A percentile compares a stretch with the other conserved stretches of the same genome.
Conservation (phyloP, 768 basidiomycete species). For the Tulasnella sp. region DNA sequence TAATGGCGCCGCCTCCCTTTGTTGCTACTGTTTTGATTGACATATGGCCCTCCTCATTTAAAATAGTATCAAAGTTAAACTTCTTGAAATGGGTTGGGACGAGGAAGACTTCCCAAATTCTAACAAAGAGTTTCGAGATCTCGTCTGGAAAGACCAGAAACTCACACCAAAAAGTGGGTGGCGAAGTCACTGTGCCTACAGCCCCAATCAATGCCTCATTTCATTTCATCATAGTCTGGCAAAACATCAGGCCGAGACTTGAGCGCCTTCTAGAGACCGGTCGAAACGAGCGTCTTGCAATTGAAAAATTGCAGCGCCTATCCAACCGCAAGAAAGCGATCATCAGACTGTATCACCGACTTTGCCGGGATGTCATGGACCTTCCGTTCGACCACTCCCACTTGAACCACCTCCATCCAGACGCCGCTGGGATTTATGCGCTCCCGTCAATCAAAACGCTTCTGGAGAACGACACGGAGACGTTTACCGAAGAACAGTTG, state of each 20-base stretch:
- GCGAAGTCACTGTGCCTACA: no score
- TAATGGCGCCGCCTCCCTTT: neutral
- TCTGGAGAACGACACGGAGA: neutral
- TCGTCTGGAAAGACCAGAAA: neutral
- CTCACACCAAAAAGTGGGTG: neutral
- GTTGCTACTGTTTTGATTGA: neutral
- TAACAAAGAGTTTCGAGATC: neutral
- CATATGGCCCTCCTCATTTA: neutral
- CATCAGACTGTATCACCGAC: neutral
- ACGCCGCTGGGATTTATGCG: neutral
- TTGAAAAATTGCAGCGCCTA: neutral
- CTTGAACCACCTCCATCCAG: neutral
- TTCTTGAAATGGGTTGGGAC: neutral
- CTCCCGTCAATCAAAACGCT: neutral
- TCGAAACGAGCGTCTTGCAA: neutral
- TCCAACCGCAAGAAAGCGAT: neutral
- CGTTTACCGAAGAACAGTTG: neutral
- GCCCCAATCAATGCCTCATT: no score
- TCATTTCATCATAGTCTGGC: neutral
- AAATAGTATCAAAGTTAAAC: neutral
- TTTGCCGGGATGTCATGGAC: neutral
- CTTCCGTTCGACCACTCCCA: neutral
- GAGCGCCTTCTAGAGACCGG: neutral
- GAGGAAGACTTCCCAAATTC: neutral
- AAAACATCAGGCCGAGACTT: neutral